Evolutionary conservation across 495 filamentous ascomycete species (phyloP), one percentile per base, ranked within the genome.

Genomic region (Haplographium delicatum): DNA sequence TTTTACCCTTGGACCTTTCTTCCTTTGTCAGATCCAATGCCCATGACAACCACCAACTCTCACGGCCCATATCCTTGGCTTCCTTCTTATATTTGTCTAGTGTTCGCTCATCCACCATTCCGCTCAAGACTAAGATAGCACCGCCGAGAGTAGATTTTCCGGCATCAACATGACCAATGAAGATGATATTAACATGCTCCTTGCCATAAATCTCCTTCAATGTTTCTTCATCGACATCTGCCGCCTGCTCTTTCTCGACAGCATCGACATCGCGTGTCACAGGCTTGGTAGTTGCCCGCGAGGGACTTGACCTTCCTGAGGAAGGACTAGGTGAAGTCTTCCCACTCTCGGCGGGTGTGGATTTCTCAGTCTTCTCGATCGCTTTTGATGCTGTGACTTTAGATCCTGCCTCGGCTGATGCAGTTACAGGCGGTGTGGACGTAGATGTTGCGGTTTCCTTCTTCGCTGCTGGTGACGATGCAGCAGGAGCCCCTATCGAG

Each of bases 31-130:
- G 68, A 79, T 99, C 94, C 43, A 96, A 78, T 34, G 91, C 93
- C 94, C 91, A 97, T 40, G 91, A 99, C 9, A 96, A 73, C 64
- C 96, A 97, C 94, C 91, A 97, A n/a, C 88, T 88, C 74, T 97
- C 91, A 75, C 91, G 85, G 47, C 93, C 93, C 44, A 90, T 78
- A 11, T 96, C 93, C 72, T 95, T 97, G 20, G 93, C 93, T 58
- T 97, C 93, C 50, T 81, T 80, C 78, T 91, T 96, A 72, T 93
- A 93, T 66, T 99, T 99, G 9, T 99, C 93, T 74, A 99, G 79
- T 16, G 93, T 99, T 59, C 93, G 81, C 68, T 99, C 91, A 62
- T 99, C 94, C 10, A 99, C 93, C 93, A 99, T 99, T 37, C 93
- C 93, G 13, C 93, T 96, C 50, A 79, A 81, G 62, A 93, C 95